Evolutionary conservation across 306 rosid genomes (phyloP), one percentile per base, ranked within the genome.

Genomic region (Pyrus pyrifolia): DNA sequence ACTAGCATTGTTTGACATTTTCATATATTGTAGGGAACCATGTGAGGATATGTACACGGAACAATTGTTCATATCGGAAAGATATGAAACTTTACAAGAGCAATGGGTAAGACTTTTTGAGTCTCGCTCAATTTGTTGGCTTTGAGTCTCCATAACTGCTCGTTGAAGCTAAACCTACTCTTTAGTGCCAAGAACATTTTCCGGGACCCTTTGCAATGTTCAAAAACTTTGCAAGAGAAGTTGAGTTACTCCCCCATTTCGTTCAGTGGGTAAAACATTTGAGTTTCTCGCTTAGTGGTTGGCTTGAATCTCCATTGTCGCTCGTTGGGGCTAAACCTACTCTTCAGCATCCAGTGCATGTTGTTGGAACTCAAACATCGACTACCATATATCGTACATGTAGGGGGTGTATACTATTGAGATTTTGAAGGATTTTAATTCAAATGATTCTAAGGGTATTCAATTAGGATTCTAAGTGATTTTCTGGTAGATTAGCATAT

Each of bases 1-100:
- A 62, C 60, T 74, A 45, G 61, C 69, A 74, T 6, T 27, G 30
- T 45, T 74, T 62, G 31, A 62, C 58, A 40, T 74, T 62, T 61
- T 44, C 78, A 29, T 74, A 30, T 46, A 45, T 45, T 2, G 60
- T 62, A 11, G 78, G 78, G 70, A 70, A 61, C 78, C 55, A 51
- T 5, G 55, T 51, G 55, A 51, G 55, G 55, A 49, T 49, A 49
- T 49, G 5, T 51, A 51, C 18, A 51, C 18, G 2, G 55, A 49
- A 17, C 7, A 49, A 17, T 49, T 49, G 55, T 49, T 15, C 55
- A 17, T 18, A 5, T 17, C 8, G 8, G 6, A 17, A 49, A 15
- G 18, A 4, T 49, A 15, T 18, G 21, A 51, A 51, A 17, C 21
- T 51, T 51, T 1, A 5, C 2, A 49, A 5, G 55, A 18, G 55